Percentiles rank a stretch among this genome's conserved stretches.
phyloP scores from a whole-genome alignment of 257 asterid species.

The Capsicum rhomboideum region DNA sequence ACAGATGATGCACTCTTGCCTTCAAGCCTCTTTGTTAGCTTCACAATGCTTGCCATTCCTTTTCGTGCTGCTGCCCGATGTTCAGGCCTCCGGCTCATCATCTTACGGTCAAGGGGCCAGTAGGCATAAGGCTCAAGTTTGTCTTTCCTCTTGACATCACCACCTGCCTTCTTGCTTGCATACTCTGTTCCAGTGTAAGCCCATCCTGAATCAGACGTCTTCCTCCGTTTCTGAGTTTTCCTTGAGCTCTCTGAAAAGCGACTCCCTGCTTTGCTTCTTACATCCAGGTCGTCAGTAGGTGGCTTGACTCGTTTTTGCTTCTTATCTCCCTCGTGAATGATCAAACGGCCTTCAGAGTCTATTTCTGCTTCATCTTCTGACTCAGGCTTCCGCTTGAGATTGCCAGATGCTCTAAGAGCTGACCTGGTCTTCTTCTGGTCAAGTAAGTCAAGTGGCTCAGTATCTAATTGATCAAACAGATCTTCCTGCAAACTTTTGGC shows the following conservation, averaged over 20 bases:
- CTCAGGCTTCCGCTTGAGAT: conserved; percentile 35
- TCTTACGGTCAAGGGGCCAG: conserved; percentile 98
- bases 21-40: conserved; percentile 70
- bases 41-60: conserved; percentile 86
- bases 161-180: conserved; percentile 82
- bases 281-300: conserved; percentile 31
- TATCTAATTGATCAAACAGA: conserved; percentile 63
- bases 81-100: conserved; percentile 91
- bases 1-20: conserved; percentile 74
- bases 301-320: conserved; percentile 32
- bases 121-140: conserved; percentile 95
- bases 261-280: conserved; percentile 49
- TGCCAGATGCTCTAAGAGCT: conserved; percentile 65
- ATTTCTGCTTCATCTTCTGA: conserved; percentile 77
- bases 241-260: conserved; percentile 32
- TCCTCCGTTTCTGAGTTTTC: conserved; percentile 49
- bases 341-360: conserved; percentile 75
- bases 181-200: conserved; percentile 88
- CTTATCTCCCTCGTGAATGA: conserved; percentile 43
- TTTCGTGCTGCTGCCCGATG: conserved; percentile 77
- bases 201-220: conserved; percentile 71
- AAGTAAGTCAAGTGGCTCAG: conserved; percentile 90
- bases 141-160: conserved; percentile 78
- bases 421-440: conserved; percentile 69
- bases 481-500: conserved; percentile 83